Evolutionary conservation across 495 filamentous ascomycete species (phyloP), one percentile per base, ranked within the genome.

Genomic region (Podospora pseudocomata): DNA sequence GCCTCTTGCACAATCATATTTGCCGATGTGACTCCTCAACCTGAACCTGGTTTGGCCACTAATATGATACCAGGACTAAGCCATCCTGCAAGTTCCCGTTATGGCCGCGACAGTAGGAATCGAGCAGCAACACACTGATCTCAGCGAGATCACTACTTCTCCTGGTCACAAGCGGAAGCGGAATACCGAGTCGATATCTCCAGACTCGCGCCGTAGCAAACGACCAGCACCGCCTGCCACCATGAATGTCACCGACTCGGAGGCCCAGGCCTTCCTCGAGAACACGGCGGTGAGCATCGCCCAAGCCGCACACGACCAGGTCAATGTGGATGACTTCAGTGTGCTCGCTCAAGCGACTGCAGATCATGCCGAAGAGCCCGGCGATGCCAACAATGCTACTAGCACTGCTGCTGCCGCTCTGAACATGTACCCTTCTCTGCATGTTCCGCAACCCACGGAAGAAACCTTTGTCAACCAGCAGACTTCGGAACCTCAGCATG

Each of bases 331-430:
- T 26, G 84, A 86, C 66, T 86, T 85, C 67, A 80, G 73, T 65
- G 80, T 79, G 16, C 78, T 87, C 13, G 83, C 84, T 55, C 81
- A 85, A 61, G 78, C 78, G 5, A 78, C 80, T 18, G 78, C 73
- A 7, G 79, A 71, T 15, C 82, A 85, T 27, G 77, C 82, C 68
- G 78, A 80, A 55, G 84, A 82, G n/a, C 32, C 13, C 34, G 68
- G 77, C 19, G 70, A 82, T 18, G 83, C 85, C 63, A 77, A 82
- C 62, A 75, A 79, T 59, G 82, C 81, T 63, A 82, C 88, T n/a
- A 90, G 86, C 61, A 90, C 89, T 32, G 88, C 89, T 26, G 89
- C 89, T 19, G 90, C 89, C n/a, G 86, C 89, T 30, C 81, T 88
- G 32, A 88, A 87, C 60, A 84, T 86, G 73, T 90, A 89, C 74